These are phyloP conservation scores for Hibiscus trionum DNA, from an alignment of 345 rosid species.

Conservation along the genomic window DNA sequence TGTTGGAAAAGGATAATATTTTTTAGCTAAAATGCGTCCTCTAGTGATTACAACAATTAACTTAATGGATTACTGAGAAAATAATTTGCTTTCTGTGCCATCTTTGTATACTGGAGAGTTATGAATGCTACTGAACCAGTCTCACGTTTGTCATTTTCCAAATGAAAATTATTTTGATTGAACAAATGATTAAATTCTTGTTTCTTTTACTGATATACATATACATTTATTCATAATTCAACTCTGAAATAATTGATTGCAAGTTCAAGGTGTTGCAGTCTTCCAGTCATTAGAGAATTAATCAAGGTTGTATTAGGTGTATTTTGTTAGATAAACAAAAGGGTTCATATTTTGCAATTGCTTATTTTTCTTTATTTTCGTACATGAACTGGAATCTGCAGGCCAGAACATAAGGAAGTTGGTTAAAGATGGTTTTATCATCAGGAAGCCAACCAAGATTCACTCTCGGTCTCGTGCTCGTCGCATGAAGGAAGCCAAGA, in stretches of 20 bases:
- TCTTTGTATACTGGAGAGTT: not conserved
- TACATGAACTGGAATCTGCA: constrained; percentile 17
- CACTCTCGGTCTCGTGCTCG: constrained; percentile 95
- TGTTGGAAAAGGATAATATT: not conserved
- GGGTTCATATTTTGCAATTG: not conserved
- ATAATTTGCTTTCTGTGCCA: too few relatives aligned
- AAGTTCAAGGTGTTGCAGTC: not conserved
- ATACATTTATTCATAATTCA: not conserved
- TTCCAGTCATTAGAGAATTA: not conserved
- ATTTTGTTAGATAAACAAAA: not conserved
- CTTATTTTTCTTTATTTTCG: not conserved
- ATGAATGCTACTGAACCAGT: not conserved
- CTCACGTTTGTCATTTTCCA: not conserved
- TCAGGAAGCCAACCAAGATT: constrained; percentile 94
- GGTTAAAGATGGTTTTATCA: constrained; percentile 92
- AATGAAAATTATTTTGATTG: not conserved
- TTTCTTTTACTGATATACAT: not conserved
- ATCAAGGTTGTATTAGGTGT: not conserved
- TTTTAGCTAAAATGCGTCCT: not conserved
- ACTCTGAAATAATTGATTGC: not conserved
- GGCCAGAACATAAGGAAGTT: constrained; percentile 96
- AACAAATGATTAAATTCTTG: not conserved
- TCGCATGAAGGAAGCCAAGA: constrained; percentile 74
- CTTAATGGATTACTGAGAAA: not conserved
- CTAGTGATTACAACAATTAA: not conserved